Evolutionary conservation across 2,329 filamentous ascomycete species (phyloP).

Genomic region (Nothopassalora personata): DNA sequence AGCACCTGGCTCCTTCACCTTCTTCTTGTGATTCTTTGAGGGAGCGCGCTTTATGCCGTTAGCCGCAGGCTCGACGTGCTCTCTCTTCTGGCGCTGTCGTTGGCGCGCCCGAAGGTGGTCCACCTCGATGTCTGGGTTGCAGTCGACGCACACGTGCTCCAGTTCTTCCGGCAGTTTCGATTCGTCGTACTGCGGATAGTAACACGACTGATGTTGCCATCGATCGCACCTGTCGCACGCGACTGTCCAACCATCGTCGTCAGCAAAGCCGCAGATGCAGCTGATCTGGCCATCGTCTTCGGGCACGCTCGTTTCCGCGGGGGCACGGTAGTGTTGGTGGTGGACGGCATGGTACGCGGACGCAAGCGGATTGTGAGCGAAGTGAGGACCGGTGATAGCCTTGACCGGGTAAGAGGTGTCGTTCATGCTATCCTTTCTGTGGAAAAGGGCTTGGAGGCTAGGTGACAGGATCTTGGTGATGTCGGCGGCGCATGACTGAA

Average conservation of each 20-base stretch:
- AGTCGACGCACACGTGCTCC: constrained; percentile 84
- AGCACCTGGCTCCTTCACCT: constrained; percentile 59
- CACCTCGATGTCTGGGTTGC: constrained; percentile 64
- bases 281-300: constrained; percentile 92
- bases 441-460: constrained; percentile 26
- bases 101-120: constrained; percentile 68
- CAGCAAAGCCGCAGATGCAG: constrained; percentile 89
- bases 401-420: constrained; percentile 30
- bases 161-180: constrained; percentile 49
- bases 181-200: constrained; percentile 72
- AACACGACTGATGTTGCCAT: constrained; percentile 98
- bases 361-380: constrained; percentile 17
- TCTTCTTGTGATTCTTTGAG: constrained; percentile 84
- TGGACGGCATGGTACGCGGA: constrained; percentile 29
- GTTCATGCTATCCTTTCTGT: constrained; percentile 36
- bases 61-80: constrained; percentile 56
- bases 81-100: constrained; percentile 27
- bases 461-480: constrained; percentile 26
- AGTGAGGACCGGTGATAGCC: constrained; percentile 30
- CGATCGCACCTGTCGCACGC: constrained; percentile 93
- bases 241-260: constrained; percentile 97
- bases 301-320: constrained; percentile 36
- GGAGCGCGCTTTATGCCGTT: constrained; percentile 59
- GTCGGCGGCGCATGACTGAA: constrained; percentile 35
- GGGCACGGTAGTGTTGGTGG: constrained; percentile 20